These are phyloP conservation scores for Mixia osmundae DNA, from an alignment of 1,284 basidiomycete species.

Conservation along the genomic window DNA sequence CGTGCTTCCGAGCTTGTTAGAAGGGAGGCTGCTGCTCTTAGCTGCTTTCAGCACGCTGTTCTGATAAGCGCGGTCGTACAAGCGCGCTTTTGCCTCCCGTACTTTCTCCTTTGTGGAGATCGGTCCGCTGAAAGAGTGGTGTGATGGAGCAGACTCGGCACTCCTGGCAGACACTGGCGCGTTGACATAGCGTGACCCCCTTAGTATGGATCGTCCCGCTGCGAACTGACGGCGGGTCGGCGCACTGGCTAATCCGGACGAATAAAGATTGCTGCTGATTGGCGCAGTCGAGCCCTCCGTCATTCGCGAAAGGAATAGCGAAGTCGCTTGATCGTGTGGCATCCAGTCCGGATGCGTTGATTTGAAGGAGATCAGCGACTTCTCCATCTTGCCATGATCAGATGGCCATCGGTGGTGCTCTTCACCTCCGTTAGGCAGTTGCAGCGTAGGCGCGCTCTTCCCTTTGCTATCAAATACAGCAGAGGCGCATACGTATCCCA, in stretches of 20 bases:
- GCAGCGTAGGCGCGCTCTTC: constrained; percentile 60
- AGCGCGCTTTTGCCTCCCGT: not conserved
- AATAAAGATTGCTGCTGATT: too few relatives aligned
- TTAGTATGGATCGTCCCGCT: not conserved
- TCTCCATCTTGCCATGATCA: constrained; percentile 89
- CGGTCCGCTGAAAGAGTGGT: too few relatives aligned
- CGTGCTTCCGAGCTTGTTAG: too few relatives aligned
- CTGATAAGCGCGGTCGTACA: constrained; percentile 1
- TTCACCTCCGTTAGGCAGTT: constrained; percentile 10
- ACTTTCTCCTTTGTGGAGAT: too few relatives aligned
- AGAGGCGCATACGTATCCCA: constrained; percentile 92
- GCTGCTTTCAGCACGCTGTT: too few relatives aligned
- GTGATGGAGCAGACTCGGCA: too few relatives aligned
- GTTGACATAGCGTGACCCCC: not conserved
- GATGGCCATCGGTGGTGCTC: not conserved
- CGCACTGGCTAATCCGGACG: not conserved
- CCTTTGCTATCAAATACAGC: constrained; percentile 92
- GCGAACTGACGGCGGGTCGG: not conserved
- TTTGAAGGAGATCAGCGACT: constrained; percentile 71
- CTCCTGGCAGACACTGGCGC: not conserved
- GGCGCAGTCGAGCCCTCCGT: too few relatives aligned
- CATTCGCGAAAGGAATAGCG: constrained; percentile 8
- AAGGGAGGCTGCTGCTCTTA: too few relatives aligned
- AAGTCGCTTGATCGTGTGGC: constrained; percentile 9
- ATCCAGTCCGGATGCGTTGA: constrained; percentile 10